phyloP scores from a whole-genome alignment of 441 rosid species.

The Kokia cookei region DNA sequence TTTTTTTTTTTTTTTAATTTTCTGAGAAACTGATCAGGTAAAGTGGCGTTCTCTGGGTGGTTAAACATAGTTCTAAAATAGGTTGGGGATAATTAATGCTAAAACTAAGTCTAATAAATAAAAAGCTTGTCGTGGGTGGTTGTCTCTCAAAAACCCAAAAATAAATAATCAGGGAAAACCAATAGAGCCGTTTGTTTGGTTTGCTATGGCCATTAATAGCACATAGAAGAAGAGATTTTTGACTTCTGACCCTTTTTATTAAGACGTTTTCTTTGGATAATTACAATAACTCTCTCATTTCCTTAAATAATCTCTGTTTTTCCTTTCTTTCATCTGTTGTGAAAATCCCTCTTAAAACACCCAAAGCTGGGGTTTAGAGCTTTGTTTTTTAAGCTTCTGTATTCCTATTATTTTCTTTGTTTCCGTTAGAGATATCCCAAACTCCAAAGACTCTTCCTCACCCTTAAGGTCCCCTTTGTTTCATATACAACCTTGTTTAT shows the following conservation, averaged over 20 bases:
- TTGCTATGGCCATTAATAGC: constrained; percentile 29
- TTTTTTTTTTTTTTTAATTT: background rate
- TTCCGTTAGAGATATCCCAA: too few relatives aligned
- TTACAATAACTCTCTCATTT: constrained; percentile 11
- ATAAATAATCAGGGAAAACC: background rate
- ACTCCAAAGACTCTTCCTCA: too few relatives aligned
- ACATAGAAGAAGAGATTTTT: constrained; percentile 14
- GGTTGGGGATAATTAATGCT: background rate
- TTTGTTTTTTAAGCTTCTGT: background rate
- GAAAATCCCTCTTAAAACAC: background rate
- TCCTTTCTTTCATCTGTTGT: background rate
- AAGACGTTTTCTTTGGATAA: constrained; percentile 4
- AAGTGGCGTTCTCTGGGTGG: background rate
- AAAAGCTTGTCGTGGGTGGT: background rate
- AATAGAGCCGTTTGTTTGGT: constrained; percentile 19
- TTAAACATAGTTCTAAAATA: background rate
- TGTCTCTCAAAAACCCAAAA: too few relatives aligned
- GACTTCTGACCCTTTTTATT: constrained; percentile 21
- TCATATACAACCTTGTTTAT: background rate
- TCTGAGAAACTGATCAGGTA: constrained; percentile 17
- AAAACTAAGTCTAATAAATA: background rate
- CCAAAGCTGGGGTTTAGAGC: background rate
- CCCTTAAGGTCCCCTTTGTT: background rate
- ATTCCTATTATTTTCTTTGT: background rate
- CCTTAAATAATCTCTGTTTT: constrained; percentile 11